Conservation (phyloP, 2,329 filamentous ascomycete species). For the Aschersonia sp. region DNA sequence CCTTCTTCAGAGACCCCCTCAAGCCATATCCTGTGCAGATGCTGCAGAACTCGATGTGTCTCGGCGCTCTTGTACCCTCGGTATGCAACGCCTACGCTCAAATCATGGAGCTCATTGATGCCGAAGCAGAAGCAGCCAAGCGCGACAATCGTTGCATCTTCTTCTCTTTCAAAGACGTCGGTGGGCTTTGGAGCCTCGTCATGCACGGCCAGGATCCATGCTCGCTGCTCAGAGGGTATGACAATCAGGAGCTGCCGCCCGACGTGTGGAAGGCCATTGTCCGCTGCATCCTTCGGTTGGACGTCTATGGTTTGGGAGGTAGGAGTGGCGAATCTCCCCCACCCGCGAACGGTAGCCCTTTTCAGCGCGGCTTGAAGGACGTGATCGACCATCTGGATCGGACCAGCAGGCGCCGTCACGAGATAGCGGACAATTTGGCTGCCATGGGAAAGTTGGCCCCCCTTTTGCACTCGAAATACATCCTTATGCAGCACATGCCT, state of each 20-base stretch:
- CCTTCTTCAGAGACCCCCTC: constrained; percentile 17
- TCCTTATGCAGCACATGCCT: constrained; percentile 12
- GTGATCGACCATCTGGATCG: constrained; percentile 39
- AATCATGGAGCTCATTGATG: constrained; percentile 40
- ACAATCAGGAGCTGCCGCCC: constrained; percentile 33
- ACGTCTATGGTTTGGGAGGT: constrained; percentile 38
- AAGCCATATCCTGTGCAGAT: constrained; percentile 27
- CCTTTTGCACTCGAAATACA: constrained; percentile 9
- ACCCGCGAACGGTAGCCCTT: constrained; percentile 4
- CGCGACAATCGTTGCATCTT: constrained; percentile 23
- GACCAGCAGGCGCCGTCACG: constrained; percentile 32
- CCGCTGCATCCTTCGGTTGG: constrained; percentile 37
- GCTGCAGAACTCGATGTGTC: constrained; percentile 45
- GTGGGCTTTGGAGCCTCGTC: constrained; percentile 31
- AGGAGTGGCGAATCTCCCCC: constrained; percentile 2
- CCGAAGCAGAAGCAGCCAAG: constrained; percentile 30
- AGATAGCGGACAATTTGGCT: constrained; percentile 29
- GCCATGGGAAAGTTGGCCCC: constrained; percentile 19
- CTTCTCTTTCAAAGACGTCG: constrained; percentile 31
- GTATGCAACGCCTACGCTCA: constrained; percentile 41
- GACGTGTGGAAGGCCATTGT: constrained; percentile 38
- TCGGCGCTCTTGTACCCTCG: constrained; percentile 42
- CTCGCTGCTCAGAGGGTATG: constrained; percentile 7
- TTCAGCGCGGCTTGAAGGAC: constrained; percentile 37
- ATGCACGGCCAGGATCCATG: constrained; percentile 12